These are phyloP conservation scores for Eucalyptus albens DNA, from an alignment of 345 rosid genomes.

Conservation along the genomic window DNA sequence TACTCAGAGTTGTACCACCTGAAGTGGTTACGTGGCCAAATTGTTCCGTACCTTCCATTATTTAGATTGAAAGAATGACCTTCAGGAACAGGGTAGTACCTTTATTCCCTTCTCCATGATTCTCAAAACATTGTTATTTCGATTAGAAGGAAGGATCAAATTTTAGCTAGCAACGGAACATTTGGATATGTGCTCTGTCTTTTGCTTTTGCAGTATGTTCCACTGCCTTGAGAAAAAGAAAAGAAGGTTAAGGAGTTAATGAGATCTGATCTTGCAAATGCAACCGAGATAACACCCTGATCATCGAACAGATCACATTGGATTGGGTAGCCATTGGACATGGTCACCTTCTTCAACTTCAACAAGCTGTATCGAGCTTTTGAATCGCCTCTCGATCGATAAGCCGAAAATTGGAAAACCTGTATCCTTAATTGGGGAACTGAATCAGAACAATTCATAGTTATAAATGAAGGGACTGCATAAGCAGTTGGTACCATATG, in stretches of 20 bases:
- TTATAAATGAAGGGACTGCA: not conserved
- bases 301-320: constrained; percentile 1
- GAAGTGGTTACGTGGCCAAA: not conserved
- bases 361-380: constrained; percentile 40
- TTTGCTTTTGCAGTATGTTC: not conserved
- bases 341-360: constrained; percentile 54
- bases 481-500: not conserved
- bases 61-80: not conserved
- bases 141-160: not conserved
- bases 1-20: constrained; percentile 1
- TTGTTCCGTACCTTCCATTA: not conserved
- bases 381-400: constrained; percentile 26
- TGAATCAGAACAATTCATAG: not conserved
- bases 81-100: not conserved
- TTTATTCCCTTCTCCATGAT: not conserved
- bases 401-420: constrained; percentile 22
- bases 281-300: not conserved
- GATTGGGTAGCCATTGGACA: constrained; percentile 21
- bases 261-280: not conserved
- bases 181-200: not conserved
- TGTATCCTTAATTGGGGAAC: constrained; percentile 22
- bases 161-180: not conserved
- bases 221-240: not conserved
- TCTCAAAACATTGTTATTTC: not conserved
- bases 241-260: not conserved